phyloP scores from a whole-genome alignment of 2,329 filamentous ascomycete species.

The Fusarium illudens region DNA sequence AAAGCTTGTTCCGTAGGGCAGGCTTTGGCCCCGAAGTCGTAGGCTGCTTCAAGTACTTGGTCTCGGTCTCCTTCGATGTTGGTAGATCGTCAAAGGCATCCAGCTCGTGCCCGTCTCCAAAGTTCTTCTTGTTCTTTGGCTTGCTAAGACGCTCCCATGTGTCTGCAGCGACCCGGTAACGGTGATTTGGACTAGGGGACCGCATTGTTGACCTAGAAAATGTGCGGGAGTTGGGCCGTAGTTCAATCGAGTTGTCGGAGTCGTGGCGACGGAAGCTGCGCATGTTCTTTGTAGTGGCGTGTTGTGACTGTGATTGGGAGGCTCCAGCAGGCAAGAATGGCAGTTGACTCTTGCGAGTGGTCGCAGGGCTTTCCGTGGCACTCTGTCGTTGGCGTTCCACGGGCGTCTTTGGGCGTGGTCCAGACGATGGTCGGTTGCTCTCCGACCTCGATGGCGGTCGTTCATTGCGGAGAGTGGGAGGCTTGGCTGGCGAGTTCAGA shows the following conservation, averaged over 20 bases:
- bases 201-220: constrained; percentile 67
- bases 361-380: constrained; percentile 58
- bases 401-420: constrained; percentile 74
- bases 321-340: constrained; percentile 84
- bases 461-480: constrained; percentile 58
- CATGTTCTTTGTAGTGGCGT: constrained; percentile 75
- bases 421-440: constrained; percentile 58
- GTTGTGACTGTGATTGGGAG: constrained; percentile 78
- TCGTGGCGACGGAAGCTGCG: constrained; percentile 82
- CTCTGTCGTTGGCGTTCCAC: constrained; percentile 66
- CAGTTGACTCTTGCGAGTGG: constrained; percentile 67
- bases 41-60: constrained; percentile 83
- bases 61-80: constrained; percentile 83
- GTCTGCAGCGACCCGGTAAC: constrained; percentile 56
- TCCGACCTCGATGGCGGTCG: constrained; percentile 69
- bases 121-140: constrained; percentile 66
- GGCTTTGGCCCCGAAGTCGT: constrained; percentile 74
- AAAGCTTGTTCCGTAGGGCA: constrained; percentile 63
- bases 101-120: constrained; percentile 91
- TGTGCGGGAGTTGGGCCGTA: constrained; percentile 65
- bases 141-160: constrained; percentile 75
- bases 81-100: constrained; percentile 95
- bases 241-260: constrained; percentile 73
- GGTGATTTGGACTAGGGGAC: constrained; percentile 65
- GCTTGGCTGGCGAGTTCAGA: constrained; percentile 61